Evolutionary conservation across 345 rosid genomes (phyloP).

Genomic region (Hibiscus syriacus): DNA sequence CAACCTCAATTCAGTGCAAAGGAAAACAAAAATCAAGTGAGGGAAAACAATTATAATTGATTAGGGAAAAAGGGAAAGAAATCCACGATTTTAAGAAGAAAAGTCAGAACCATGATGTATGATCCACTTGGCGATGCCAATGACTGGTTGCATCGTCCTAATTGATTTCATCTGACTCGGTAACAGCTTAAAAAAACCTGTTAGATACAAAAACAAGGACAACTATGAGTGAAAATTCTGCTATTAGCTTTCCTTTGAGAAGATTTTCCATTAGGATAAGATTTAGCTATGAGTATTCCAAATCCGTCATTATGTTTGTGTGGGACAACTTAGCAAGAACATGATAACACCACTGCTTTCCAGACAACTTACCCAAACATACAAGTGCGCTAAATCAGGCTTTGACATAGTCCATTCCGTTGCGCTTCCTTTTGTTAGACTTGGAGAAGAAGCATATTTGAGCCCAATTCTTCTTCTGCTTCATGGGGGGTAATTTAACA

Average conservation of each 20-base stretch:
- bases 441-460: conserved; percentile 71
- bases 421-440: conserved; percentile 88
- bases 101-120: conserved; percentile 20
- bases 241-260: background rate
- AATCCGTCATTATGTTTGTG: background rate
- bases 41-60: background rate
- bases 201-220: conserved; percentile 14
- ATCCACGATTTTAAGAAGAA: conserved; percentile 29
- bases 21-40: conserved; percentile 19
- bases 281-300: background rate
- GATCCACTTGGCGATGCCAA: conserved; percentile 5
- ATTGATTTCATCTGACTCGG: conserved; percentile 10
- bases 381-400: conserved; percentile 20
- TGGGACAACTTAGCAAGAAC: conserved; percentile 14
- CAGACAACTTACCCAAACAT: conserved; percentile 24
- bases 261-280: background rate
- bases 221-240: background rate
- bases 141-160: conserved; percentile 2
- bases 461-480: conserved; percentile 91
- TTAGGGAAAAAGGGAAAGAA: background rate
- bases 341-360: background rate
- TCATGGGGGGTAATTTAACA: conserved; percentile 41
- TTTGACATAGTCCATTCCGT: conserved; percentile 55
- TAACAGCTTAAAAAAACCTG: conserved; percentile 15
- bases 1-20: conserved; percentile 10